A percentile compares a stretch with the other conserved stretches of the same genome.
Conservation (phyloP, 2,329 filamentous ascomycete genomes). For the Coniochaeta sp. region DNA sequence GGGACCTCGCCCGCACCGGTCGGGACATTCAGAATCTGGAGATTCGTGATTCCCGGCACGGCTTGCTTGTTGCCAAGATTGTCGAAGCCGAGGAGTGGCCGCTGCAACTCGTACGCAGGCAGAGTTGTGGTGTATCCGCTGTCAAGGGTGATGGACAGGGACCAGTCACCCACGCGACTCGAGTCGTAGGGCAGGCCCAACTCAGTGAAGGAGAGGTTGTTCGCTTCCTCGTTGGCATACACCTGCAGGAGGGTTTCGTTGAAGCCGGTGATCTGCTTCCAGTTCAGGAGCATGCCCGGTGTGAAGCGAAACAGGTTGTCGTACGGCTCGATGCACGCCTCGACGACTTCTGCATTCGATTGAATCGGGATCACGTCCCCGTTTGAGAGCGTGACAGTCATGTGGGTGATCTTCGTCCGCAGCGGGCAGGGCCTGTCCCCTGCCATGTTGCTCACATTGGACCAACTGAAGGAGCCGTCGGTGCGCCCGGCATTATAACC, state of each 20-base stretch:
- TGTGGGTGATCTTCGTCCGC: constrained; percentile 2
- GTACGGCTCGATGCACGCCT: constrained; percentile 6
- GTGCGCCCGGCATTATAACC: constrained; percentile 5
- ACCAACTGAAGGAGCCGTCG: constrained; percentile 6
- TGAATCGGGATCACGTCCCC: constrained; percentile 1
- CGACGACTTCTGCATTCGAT: constrained; percentile 4
- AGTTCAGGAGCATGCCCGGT: constrained; percentile 5
- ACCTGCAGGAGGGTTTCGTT: constrained; percentile 3
- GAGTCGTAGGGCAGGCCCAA: constrained; percentile 4
- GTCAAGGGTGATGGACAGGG: constrained; percentile 3
- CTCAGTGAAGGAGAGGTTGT: constrained; percentile 5
- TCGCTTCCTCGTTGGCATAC: constrained; percentile 2
- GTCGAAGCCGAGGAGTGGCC: constrained; percentile 5
- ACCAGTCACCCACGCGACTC: constrained; percentile 3
- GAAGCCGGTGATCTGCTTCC: constrained; percentile 5
- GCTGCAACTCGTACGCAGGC: constrained; percentile 3
- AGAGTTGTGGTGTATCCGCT: constrained; percentile 5
- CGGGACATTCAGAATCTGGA: constrained; percentile 4
- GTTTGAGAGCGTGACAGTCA: constrained; percentile 2
- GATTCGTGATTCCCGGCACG: constrained; percentile 4
- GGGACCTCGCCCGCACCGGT: constrained; percentile 5
- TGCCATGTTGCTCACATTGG: constrained; percentile 4
- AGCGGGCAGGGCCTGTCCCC: constrained; percentile 5
- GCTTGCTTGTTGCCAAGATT: constrained; percentile 3
- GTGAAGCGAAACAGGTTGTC: constrained; percentile 7